A percentile compares a stretch with the other conserved stretches of the same genome.
These are phyloP conservation scores for Emiliania huxleyi DNA, from an alignment of 78 protist genomes.

Conservation along the genomic window DNA sequence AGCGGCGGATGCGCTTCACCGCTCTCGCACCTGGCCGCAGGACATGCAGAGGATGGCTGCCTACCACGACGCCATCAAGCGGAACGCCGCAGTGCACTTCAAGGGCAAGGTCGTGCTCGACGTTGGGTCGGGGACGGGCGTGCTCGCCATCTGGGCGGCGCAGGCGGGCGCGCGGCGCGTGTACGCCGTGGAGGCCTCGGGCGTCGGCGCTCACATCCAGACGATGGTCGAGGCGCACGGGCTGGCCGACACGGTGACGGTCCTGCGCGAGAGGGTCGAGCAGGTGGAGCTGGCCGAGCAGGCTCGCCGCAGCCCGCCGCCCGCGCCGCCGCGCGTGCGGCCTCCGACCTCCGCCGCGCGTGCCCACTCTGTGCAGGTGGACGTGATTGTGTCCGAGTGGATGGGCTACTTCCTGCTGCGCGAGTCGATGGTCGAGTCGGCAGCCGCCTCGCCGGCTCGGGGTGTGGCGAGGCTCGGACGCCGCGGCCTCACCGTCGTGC, in stretches of 20 bases:
- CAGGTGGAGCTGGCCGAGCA: neutral
- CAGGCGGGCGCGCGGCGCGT: slow-evolving; percentile 1
- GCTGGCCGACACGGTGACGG: neutral
- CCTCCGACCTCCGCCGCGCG: neutral
- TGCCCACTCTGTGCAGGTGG: slow-evolving; percentile 45
- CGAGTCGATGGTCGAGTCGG: slow-evolving; percentile 65
- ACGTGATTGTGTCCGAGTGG: slow-evolving; percentile 84
- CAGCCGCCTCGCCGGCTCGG: too few relatives aligned
- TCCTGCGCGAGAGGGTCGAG: neutral
- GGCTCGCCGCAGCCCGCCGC: too few relatives aligned
- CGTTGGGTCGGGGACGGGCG: slow-evolving; percentile 8
- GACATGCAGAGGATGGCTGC: neutral
- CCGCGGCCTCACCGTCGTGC: too few relatives aligned
- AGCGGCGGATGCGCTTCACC: too few relatives aligned
- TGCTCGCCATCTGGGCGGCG: slow-evolving; percentile 4
- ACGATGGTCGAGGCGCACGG: neutral
- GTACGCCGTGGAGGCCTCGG: slow-evolving; percentile 4
- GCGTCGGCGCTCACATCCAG: neutral
- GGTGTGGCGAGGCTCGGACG: too few relatives aligned
- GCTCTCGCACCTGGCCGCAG: neutral
- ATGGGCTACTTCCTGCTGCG: slow-evolving; percentile 81
- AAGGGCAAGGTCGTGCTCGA: slow-evolving; percentile 9
- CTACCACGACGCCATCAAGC: neutral
- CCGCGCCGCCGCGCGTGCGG: too few relatives aligned
- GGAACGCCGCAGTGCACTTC: neutral